Evolutionary conservation across 2,329 filamentous ascomycete genomes (phyloP).

Genomic region (Penicillium polonicum): DNA sequence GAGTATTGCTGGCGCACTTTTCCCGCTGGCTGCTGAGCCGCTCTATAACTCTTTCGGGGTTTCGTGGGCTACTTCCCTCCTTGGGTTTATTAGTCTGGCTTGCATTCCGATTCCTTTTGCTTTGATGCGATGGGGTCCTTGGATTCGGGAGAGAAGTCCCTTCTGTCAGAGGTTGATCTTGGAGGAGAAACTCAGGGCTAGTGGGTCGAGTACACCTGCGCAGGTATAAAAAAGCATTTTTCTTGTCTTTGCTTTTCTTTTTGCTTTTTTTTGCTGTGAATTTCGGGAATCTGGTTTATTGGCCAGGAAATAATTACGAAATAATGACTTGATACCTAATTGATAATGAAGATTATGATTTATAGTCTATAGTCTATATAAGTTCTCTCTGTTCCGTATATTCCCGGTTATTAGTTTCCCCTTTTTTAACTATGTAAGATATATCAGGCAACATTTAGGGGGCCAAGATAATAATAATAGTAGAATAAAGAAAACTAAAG

Average conservation of each 20-base stretch:
- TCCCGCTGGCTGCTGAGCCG: conserved; percentile 52
- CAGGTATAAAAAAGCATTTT: conserved; percentile 5
- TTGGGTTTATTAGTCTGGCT: conserved; percentile 41
- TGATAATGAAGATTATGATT: neutral
- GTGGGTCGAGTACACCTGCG: conserved; percentile 18
- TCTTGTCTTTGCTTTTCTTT: neutral
- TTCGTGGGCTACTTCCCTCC: conserved; percentile 42
- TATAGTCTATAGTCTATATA: neutral
- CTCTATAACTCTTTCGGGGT: conserved; percentile 43
- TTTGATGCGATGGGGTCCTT: conserved; percentile 31
- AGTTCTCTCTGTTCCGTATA: neutral
- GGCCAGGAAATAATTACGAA: neutral
- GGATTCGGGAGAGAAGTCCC: conserved; percentile 30
- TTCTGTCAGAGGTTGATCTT: conserved; percentile 33
- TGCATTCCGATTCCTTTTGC: conserved; percentile 44
- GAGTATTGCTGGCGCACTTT: conserved; percentile 53
- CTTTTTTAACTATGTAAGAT: neutral
- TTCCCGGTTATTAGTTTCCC: neutral
- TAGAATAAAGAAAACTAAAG: neutral
- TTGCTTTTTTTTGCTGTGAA: neutral
- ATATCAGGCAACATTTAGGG: neutral
- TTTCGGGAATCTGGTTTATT: neutral
- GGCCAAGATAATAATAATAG: neutral
- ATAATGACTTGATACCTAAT: neutral
- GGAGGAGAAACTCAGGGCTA: conserved; percentile 20